Evolutionary conservation across 1,284 basidiomycete species (phyloP), one percentile per base, ranked within the genome.

Genomic region (Leccinum subatratum): DNA sequence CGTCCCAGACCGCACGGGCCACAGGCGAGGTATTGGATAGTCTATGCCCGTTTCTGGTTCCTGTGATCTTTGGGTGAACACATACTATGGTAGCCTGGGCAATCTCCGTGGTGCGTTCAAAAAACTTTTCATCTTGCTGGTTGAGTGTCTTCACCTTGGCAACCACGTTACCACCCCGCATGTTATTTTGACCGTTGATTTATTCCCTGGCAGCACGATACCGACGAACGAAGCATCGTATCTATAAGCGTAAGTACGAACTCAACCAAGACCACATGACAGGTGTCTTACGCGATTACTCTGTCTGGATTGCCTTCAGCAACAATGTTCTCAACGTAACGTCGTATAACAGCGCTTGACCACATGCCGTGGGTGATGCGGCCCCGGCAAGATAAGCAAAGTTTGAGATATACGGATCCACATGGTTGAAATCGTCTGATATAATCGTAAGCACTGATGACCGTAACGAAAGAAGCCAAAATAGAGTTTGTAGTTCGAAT

Each of bases 31-130:
- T 88, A 78, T 89, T 91, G 85, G 98, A 99, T 4, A 99, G 86
- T 98, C 96, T 96, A 99, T 98, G 54, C 97, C 96, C 96, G 99
- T 99, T 48, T 96, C 95, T 61, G 92, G 90, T 79, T 99, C 96
- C 79, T 99, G 97, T 28, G 95, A 98, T 65, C 97, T 97, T 79
- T 99, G 96, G 62, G 96, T 99, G 85, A 98, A 98, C 75, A 97
- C 95, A 98, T 63, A 94, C 94, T n/a, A 95, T 97, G 14, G 89
- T 88, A 3, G 94, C 89, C 79, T 98, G 96, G 16, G 89, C 89
- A 70, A 98, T 94, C 78, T 98, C 95, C 2, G 96, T 93, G 25
- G 92, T 87, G 56, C 96, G 96, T 70, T 93, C 90, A 57, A 98
- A 83, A 66, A 98, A 95, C 80, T 94, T 97, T 76, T 96, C 93